A percentile compares a stretch with the other conserved stretches of the same genome.
These are phyloP conservation scores for Schwanniomyces polymorphus DNA, from an alignment of 805 yeast genomes.

Conservation along the genomic window DNA sequence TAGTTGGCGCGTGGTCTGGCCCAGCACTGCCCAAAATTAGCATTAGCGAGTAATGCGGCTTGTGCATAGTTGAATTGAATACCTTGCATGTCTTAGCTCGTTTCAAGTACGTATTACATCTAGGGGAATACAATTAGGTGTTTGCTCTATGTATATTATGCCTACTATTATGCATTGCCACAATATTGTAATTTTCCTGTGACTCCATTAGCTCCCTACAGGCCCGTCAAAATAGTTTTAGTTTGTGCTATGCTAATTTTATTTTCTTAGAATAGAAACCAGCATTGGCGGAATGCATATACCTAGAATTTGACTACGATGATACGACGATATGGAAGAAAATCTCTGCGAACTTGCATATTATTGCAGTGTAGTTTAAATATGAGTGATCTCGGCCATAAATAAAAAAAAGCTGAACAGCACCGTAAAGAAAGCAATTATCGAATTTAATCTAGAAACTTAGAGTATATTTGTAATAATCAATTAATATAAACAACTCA, in stretches of 20 bases:
- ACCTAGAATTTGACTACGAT: constrained; percentile 1
- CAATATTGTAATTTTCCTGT: not conserved
- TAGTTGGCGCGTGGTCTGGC: not conserved
- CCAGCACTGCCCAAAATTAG: not conserved
- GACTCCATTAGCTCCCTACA: not conserved
- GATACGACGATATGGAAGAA: constrained; percentile 1
- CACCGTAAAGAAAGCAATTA: not conserved
- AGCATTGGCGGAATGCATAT: not conserved
- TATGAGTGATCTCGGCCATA: constrained; percentile 2
- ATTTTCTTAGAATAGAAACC: not conserved
- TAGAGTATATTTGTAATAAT: not conserved
- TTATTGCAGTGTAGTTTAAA: not conserved
- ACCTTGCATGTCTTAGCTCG: not conserved
- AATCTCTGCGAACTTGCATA: not conserved
- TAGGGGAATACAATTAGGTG: not conserved
- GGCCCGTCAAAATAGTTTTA: not conserved
- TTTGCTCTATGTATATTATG: not conserved
- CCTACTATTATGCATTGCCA: not conserved
- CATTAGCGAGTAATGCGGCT: not conserved
- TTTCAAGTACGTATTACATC: not conserved
- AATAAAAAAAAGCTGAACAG: not conserved
- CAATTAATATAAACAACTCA: not conserved
- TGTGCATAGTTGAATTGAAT: not conserved
- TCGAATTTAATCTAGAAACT: not conserved
- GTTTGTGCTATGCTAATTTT: not conserved